Evolutionary conservation across 306 rosid genomes (phyloP).

Genomic region (Canavalia gladiata): DNA sequence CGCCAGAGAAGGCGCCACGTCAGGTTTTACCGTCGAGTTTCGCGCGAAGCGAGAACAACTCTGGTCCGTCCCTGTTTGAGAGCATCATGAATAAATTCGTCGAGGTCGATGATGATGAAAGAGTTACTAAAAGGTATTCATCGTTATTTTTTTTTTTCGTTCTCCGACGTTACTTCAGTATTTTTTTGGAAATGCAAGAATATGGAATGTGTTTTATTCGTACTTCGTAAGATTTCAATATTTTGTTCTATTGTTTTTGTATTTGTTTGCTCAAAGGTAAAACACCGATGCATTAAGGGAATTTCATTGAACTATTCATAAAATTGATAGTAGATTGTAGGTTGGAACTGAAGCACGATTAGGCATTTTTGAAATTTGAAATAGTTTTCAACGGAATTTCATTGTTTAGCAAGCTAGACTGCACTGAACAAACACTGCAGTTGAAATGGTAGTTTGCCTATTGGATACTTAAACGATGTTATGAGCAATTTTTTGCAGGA

Average conservation of each 20-base stretch:
- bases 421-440: neutral
- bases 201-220: conserved; percentile 1
- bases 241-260: neutral
- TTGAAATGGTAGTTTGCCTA: conserved; percentile 20
- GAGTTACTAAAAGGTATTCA: conserved; percentile 58
- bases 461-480: neutral
- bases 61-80: conserved; percentile 66
- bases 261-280: neutral
- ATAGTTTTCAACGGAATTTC: neutral
- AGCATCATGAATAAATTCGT: conserved; percentile 88
- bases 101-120: conserved; percentile 59
- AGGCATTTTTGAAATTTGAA: conserved; percentile 31
- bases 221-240: neutral
- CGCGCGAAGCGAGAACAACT: conserved; percentile 41
- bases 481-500: conserved; percentile 53
- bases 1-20: conserved; percentile 95
- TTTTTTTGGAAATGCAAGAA: conserved; percentile 36
- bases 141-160: neutral
- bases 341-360: conserved; percentile 15
- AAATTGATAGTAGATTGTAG: neutral
- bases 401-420: conserved; percentile 22
- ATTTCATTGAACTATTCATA: neutral
- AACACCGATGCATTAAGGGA: neutral
- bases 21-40: conserved; percentile 61
- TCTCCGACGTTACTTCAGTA: conserved; percentile 24